A percentile compares a stretch with the other conserved stretches of the same genome.
These are phyloP conservation scores for Fusarium haematococcum DNA, from an alignment of 2,329 filamentous ascomycete genomes.

Conservation along the genomic window DNA sequence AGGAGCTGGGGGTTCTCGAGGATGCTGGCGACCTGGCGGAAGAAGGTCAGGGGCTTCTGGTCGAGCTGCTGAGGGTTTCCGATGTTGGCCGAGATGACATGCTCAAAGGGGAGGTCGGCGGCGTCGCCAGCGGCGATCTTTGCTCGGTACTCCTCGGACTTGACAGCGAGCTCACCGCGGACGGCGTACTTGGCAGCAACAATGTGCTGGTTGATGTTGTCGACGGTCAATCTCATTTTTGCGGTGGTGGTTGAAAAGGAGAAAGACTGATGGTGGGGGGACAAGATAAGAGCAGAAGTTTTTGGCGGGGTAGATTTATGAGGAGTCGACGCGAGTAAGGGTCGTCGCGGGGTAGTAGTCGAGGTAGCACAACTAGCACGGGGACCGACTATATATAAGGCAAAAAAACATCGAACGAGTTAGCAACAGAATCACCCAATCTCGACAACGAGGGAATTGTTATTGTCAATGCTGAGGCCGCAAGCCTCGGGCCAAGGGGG, in stretches of 20 bases:
- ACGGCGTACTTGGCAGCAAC: conserved; percentile 94
- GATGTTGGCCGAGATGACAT: conserved; percentile 97
- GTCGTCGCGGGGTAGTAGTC: conserved; percentile 46
- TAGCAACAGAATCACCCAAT: conserved; percentile 35
- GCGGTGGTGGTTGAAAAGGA: conserved; percentile 49
- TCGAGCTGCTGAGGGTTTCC: conserved; percentile 99
- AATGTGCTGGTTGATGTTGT: conserved; percentile 94
- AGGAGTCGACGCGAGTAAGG: conserved; percentile 33
- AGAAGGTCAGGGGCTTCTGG: conserved; percentile 99
- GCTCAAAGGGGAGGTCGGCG: conserved; percentile 79
- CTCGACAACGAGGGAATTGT: conserved; percentile 15
- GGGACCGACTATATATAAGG: conserved; percentile 30
- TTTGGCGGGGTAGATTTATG: conserved; percentile 43
- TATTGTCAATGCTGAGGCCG: conserved; percentile 32
- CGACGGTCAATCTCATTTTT: conserved; percentile 70
- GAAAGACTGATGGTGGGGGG: conserved; percentile 36
- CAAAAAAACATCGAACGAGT: conserved; percentile 39
- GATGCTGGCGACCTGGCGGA: conserved; percentile 94
- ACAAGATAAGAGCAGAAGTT: conserved; percentile 27
- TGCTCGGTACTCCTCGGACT: conserved; percentile 90
- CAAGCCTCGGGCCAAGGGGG: conserved; percentile 28
- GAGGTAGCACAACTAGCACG: conserved; percentile 35
- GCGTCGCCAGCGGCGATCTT: conserved; percentile 71
- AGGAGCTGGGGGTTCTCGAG: conserved; percentile 90
- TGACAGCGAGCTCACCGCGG: conserved; percentile 92